Conservation (phyloP, 139 green algal species). For the Mesostigma viride region DNA sequence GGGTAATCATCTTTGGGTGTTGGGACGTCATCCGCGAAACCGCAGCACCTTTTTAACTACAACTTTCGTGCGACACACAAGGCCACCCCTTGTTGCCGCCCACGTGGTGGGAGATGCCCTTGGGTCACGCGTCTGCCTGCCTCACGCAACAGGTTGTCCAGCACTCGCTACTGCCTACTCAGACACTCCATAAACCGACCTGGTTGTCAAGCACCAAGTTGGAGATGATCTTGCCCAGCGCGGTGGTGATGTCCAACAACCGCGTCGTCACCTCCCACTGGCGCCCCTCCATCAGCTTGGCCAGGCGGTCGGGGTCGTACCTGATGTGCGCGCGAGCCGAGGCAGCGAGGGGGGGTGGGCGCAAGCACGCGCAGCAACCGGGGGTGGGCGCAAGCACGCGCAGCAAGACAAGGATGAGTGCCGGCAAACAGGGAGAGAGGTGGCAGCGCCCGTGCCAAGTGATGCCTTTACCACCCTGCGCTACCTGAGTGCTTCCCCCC, state of each 20-base stretch:
- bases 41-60: too few relatives aligned
- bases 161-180: not conserved
- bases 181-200: not conserved
- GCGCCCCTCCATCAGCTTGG: not conserved
- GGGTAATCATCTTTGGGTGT: too few relatives aligned
- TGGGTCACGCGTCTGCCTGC: not conserved
- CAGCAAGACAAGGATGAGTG: too few relatives aligned
- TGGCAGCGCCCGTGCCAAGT: too few relatives aligned
- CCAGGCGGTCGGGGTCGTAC: not conserved
- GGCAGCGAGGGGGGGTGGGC: too few relatives aligned
- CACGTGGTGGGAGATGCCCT: not conserved
- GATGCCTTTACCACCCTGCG: too few relatives aligned
- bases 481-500: too few relatives aligned
- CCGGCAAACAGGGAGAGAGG: too few relatives aligned
- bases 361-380: too few relatives aligned
- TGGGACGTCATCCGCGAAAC: too few relatives aligned
- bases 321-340: too few relatives aligned
- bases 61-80: not conserved
- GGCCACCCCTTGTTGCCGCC: not conserved
- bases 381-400: too few relatives aligned
- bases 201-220: not conserved
- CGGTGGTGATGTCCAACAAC: not conserved
- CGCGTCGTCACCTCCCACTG: not conserved
- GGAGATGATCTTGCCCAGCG: not conserved
- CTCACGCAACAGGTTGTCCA: not conserved